Evolutionary conservation across 1,284 basidiomycete genomes (phyloP).

Genomic region (Marasmius oreades): DNA sequence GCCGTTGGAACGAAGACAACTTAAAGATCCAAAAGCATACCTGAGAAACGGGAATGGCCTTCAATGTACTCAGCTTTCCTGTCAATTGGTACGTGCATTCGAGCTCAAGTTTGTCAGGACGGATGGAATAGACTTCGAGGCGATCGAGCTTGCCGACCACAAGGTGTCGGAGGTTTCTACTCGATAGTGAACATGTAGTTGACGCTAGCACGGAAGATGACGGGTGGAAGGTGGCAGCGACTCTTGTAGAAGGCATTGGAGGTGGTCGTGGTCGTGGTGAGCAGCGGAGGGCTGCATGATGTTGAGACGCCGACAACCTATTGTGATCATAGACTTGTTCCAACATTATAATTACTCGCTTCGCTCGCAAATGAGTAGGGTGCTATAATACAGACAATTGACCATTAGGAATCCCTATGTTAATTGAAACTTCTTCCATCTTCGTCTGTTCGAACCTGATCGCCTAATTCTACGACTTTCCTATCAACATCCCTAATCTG

Average conservation of each 20-base stretch:
- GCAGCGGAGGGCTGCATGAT: neutral
- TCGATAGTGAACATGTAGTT: constrained; percentile 53
- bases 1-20: neutral
- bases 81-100: constrained; percentile 60
- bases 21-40: constrained; percentile 19
- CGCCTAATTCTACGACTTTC: constrained; percentile 1
- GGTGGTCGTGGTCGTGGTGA: neutral
- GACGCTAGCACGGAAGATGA: constrained; percentile 44
- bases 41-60: constrained; percentile 50
- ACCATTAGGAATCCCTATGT: too few species aligned
- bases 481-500: neutral
- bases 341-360: too few species aligned
- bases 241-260: constrained; percentile 7
- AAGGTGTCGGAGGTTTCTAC: constrained; percentile 54
- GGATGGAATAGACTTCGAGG: constrained; percentile 63
- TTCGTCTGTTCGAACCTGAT: neutral
- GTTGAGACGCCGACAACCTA: neutral
- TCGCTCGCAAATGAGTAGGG: too few species aligned
- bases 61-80: constrained; percentile 59
- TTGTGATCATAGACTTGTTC: neutral
- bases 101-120: constrained; percentile 49
- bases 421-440: too few species aligned
- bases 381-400: too few species aligned
- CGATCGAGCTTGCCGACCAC: constrained; percentile 62
- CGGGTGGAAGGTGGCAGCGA: constrained; percentile 9